phyloP scores from a whole-genome alignment of 176 grass and related monocot species.

The Ampelocalamus luodianensis region DNA sequence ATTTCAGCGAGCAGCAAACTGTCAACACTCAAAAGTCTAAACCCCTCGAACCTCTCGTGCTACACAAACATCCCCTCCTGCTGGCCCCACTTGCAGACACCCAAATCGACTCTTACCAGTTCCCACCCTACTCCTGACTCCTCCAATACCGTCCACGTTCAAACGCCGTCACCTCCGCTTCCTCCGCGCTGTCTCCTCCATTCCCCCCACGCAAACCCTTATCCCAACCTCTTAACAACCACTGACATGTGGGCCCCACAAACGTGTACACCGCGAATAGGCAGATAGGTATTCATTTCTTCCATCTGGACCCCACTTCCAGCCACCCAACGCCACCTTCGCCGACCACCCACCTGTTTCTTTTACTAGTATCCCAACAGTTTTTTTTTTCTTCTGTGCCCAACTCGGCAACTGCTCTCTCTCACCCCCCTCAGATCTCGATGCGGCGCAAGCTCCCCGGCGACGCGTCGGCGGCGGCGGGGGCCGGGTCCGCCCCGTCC shows the following conservation, averaged over 20 bases:
- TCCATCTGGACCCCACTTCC: constrained; percentile 10
- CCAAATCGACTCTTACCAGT: not conserved
- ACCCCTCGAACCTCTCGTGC: no score
- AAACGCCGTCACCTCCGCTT: constrained; percentile 38
- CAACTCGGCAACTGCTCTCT: constrained; percentile 46
- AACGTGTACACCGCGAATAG: not conserved
- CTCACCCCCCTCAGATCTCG: constrained; percentile 45
- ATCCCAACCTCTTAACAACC: not conserved
- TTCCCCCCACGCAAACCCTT: not conserved
- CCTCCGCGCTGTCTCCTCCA: constrained; percentile 31
- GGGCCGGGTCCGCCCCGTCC: constrained; percentile 32
- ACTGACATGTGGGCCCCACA: not conserved
- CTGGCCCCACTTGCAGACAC: constrained; percentile 7
- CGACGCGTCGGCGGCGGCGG: constrained; percentile 33
- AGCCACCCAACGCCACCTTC: constrained; percentile 28
- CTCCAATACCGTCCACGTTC: not conserved
- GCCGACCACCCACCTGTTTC: constrained; percentile 30
- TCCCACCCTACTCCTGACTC: not conserved
- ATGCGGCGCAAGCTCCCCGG: constrained; percentile 62
- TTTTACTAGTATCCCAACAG: constrained; percentile 3
- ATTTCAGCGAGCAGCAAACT: not conserved
- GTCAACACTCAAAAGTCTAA: not conserved
- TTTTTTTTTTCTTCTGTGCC: not conserved
- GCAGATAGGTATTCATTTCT: not conserved
- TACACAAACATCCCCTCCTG: not conserved